phyloP scores from a whole-genome alignment of 2,329 filamentous ascomycete species.

The Teratosphaeria viscida region DNA sequence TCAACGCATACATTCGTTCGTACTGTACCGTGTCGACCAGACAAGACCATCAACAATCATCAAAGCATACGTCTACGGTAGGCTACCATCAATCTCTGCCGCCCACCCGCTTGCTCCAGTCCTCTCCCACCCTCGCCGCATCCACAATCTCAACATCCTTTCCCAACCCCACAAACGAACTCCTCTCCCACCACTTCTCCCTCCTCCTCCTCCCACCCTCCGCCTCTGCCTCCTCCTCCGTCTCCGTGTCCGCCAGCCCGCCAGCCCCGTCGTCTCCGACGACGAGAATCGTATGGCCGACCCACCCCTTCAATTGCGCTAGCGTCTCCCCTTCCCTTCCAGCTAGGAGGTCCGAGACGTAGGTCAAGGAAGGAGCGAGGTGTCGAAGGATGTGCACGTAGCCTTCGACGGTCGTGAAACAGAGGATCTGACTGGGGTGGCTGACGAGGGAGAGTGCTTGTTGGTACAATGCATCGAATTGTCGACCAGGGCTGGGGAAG shows the following conservation, averaged over 20 bases:
- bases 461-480: conserved; percentile 69
- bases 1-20: background rate
- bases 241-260: conserved; percentile 71
- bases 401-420: conserved; percentile 73
- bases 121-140: conserved; percentile 67
- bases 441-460: conserved; percentile 73
- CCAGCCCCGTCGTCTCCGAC: conserved; percentile 65
- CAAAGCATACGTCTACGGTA: background rate
- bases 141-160: conserved; percentile 85
- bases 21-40: background rate
- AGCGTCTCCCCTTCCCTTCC: conserved; percentile 66
- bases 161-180: conserved; percentile 74
- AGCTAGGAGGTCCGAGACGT: conserved; percentile 60
- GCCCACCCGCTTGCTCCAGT: conserved; percentile 72
- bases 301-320: conserved; percentile 54
- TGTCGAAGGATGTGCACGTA: conserved; percentile 81
- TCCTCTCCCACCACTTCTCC: conserved; percentile 63
- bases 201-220: conserved; percentile 29
- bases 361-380: conserved; percentile 73
- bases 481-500: conserved; percentile 28
- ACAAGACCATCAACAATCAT: background rate
- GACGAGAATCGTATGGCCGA: conserved; percentile 51
- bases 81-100: conserved; percentile 30
- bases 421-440: conserved; percentile 75
- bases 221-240: conserved; percentile 40